A percentile compares a stretch with the other conserved stretches of the same genome.
phyloP scores from a whole-genome alignment of 2,329 filamentous ascomycete species.

The Fusarium lateritium region DNA sequence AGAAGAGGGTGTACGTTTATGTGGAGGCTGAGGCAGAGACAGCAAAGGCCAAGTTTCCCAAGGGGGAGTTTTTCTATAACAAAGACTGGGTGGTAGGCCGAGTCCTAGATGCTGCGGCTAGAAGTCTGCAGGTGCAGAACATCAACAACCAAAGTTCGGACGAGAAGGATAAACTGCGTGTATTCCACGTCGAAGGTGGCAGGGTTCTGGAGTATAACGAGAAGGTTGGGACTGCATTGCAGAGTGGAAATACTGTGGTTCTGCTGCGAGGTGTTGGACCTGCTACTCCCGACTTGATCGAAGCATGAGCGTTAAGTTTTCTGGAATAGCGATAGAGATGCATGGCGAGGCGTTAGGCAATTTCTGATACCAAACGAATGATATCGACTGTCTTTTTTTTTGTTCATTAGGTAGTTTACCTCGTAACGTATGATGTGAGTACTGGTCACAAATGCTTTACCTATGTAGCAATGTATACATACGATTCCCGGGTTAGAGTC shows the following conservation, averaged over 20 bases:
- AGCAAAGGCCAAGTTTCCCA: constrained; percentile 85
- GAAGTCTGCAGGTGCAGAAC: constrained; percentile 83
- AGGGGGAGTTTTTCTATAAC: constrained; percentile 84
- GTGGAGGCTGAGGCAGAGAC: constrained; percentile 93
- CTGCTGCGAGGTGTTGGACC: constrained; percentile 87
- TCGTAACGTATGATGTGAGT: too few relatives aligned
- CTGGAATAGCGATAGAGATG: constrained; percentile 21
- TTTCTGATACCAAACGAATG: constrained; percentile 8
- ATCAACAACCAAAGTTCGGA: constrained; percentile 83
- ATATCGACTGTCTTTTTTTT: not conserved
- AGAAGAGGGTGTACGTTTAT: constrained; percentile 91
- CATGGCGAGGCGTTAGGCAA: constrained; percentile 42
- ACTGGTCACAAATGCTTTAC: too few relatives aligned
- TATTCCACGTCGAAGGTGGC: constrained; percentile 95
- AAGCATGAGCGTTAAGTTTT: constrained; percentile 50
- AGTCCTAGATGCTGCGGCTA: constrained; percentile 83
- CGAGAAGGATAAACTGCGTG: constrained; percentile 84
- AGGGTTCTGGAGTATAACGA: constrained; percentile 89
- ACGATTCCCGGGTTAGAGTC: too few relatives aligned
- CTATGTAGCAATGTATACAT: too few relatives aligned
- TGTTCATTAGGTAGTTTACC: not conserved
- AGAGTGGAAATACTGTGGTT: constrained; percentile 91
- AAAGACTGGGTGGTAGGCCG: constrained; percentile 92
- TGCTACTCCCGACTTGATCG: constrained; percentile 78
- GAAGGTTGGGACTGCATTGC: constrained; percentile 81